Conservation (phyloP, 2,329 filamentous ascomycete genomes). For the Colletotrichum coccodes region DNA sequence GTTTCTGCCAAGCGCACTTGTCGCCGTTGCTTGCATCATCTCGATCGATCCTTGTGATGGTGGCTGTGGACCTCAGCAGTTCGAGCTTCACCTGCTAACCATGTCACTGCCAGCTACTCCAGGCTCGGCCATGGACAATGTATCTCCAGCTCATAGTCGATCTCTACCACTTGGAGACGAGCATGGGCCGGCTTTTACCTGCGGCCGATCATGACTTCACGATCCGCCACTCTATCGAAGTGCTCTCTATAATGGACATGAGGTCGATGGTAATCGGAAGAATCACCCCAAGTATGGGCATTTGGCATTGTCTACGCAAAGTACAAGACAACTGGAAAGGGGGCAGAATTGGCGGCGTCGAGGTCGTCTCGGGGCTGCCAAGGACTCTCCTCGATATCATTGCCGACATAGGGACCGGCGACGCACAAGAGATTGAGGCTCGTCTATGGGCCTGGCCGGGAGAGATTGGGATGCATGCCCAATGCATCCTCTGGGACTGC, state of each 20-base stretch:
- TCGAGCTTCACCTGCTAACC: not conserved
- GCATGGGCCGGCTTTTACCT: slow-evolving; percentile 1
- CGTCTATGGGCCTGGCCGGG: slow-evolving; percentile 38
- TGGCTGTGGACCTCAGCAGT: fast-evolving
- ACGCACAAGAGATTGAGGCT: slow-evolving; percentile 29
- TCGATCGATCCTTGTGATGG: not conserved
- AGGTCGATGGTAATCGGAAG: slow-evolving; percentile 28
- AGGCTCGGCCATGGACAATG: slow-evolving; percentile 27
- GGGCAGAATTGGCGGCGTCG: slow-evolving; percentile 35
- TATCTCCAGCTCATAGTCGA: slow-evolving; percentile 31
- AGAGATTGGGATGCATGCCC: slow-evolving; percentile 37
- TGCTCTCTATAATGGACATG: slow-evolving; percentile 35
- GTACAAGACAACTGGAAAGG: slow-evolving; percentile 26
- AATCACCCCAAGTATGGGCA: slow-evolving; percentile 22
- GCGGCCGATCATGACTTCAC: slow-evolving; percentile 11
- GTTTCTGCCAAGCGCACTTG: not conserved
- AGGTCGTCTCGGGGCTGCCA: slow-evolving; percentile 41
- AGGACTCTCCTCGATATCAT: slow-evolving; percentile 40
- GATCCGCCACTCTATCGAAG: slow-evolving; percentile 25
- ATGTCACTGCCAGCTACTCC: slow-evolving; percentile 2
- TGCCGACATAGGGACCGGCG: slow-evolving; percentile 29
- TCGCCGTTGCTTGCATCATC: not conserved
- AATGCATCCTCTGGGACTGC: slow-evolving; percentile 42
- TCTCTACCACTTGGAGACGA: slow-evolving; percentile 21
- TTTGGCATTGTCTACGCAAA: slow-evolving; percentile 28